Base-by-base conservation (phyloP, 257 asterid genomes). In the Vinca minor region DNA sequence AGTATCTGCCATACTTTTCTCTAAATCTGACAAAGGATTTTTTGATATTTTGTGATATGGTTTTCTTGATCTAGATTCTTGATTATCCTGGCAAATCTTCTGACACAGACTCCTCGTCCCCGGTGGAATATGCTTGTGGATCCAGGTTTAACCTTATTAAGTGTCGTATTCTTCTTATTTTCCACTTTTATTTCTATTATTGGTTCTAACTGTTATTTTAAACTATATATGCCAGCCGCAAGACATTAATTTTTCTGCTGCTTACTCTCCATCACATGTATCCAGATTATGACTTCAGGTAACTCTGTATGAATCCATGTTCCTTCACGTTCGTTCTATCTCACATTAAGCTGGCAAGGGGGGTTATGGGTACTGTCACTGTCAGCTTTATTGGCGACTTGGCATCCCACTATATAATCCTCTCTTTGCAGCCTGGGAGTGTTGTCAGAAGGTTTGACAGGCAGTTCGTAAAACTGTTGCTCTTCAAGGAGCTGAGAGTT, bases 371-470 rank as follows among this genome's bases (percentile, higher is more conserved):
- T 84, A 89, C 77, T 93, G 99, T 78, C 91, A 80, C 73, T 78
- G 87, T 93, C 99, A 93, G 99, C 97, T 93, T 89, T 80, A 72
- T 77, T 59, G 84, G 99, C 97, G 99, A 83, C 84, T 5, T 89
- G 95, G 92, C 90, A 84, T 81, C 99, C 99, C 97, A 61, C 83
- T 80, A 71, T 77, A 82, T 89, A 85, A 78, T 82, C 99, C 90
- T 78, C 77, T 67, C 81, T 81, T 81, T 65, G 79, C 65, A 65
- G 81, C 69, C 61, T 85, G 99, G 99, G 95, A 84, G 96, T 93
- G 99, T 87, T 89, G 98, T 93, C 96, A 89, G 95, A 93, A 72
- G 97, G 95, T 80, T 84, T 93, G 97, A 93, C 99, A 83, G 88
- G 81, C 99, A 87, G 99, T 89, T 84, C 74, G 65, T 75, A 78